These are phyloP conservation scores for Komagataea norvegica DNA, from an alignment of 1,139 yeast species.

Conservation along the genomic window DNA sequence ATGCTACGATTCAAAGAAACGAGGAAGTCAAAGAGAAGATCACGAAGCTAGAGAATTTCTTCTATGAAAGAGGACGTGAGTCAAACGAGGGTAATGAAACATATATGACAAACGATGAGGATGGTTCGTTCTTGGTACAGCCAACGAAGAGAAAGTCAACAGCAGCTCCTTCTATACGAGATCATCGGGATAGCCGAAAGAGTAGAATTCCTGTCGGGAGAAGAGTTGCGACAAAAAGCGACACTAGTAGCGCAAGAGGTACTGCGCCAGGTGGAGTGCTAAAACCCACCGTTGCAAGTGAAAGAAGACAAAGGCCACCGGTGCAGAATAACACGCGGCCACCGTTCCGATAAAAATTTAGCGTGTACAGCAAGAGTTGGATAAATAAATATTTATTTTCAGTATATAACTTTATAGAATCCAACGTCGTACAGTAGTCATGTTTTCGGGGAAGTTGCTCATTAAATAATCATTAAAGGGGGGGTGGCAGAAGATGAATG, in stretches of 20 bases:
- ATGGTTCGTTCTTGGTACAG: slow-evolving; percentile 23
- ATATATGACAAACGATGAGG: slow-evolving; percentile 25
- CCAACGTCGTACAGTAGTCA: background rate
- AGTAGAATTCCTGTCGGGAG: slow-evolving; percentile 20
- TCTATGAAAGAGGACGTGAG: slow-evolving; percentile 8
- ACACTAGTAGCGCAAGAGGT: slow-evolving; percentile 18
- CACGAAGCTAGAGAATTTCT: slow-evolving; percentile 16
- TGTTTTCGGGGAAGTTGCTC: no score
- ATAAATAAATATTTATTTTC: background rate
- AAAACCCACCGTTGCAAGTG: slow-evolving; percentile 22
- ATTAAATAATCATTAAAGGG: background rate
- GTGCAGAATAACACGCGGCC: slow-evolving; percentile 19
- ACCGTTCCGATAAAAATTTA: slow-evolving; percentile 18
- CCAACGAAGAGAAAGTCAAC: slow-evolving; percentile 13
- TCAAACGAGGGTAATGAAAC: slow-evolving; percentile 10
- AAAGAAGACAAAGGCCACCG: slow-evolving; percentile 14
- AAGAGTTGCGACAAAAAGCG: slow-evolving; percentile 13
- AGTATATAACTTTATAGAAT: background rate
- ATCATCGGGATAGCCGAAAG: background rate
- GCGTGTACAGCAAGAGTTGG: background rate
- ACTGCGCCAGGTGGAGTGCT: slow-evolving; percentile 13
- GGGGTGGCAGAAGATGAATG: background rate
- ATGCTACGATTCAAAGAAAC: slow-evolving; percentile 12
- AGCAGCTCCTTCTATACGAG: background rate
- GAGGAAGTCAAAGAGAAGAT: slow-evolving; percentile 21